Conservation (phyloP, 306 rosid species). For the Dalbergia oliveri region DNA sequence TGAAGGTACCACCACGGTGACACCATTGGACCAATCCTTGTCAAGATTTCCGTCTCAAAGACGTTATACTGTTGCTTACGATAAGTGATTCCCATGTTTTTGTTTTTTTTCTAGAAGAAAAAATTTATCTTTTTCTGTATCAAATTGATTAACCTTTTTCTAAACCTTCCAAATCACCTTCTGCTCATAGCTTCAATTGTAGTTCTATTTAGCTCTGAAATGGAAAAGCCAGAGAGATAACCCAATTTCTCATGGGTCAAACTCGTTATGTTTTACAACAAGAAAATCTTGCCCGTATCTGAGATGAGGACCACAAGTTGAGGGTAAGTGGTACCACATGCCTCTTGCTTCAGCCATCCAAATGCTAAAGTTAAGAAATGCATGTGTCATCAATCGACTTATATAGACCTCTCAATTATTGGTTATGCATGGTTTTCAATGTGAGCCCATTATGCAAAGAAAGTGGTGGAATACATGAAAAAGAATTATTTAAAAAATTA, state of each 20-base stretch:
- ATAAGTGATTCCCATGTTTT: slow-evolving; percentile 10
- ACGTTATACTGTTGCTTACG: slow-evolving; percentile 24
- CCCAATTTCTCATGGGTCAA: slow-evolving; percentile 52
- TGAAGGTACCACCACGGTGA: slow-evolving; percentile 28
- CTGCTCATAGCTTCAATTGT: slow-evolving; percentile 34
- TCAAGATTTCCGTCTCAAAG: slow-evolving; percentile 33
- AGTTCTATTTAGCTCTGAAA: slow-evolving; percentile 43
- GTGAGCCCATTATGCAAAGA: slow-evolving; percentile 44
- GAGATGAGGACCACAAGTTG: slow-evolving; percentile 66
- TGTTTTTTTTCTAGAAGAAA: not conserved
- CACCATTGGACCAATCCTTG: slow-evolving; percentile 37
- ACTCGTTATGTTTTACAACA: slow-evolving; percentile 59
- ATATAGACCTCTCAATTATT: slow-evolving; percentile 54
- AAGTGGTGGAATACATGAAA: slow-evolving; percentile 12
- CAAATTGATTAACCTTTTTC: slow-evolving; percentile 32
- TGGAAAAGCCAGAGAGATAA: slow-evolving; percentile 41
- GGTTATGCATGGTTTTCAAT: slow-evolving; percentile 55
- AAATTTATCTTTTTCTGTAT: not conserved
- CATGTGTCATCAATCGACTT: slow-evolving; percentile 49
- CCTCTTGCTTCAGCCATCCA: slow-evolving; percentile 57
- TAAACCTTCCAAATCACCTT: slow-evolving; percentile 46
- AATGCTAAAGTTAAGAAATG: slow-evolving; percentile 52
- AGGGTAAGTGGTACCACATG: slow-evolving; percentile 53
- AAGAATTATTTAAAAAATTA: not conserved
- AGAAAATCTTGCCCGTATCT: slow-evolving; percentile 74